Evolutionary conservation across 2,329 filamentous ascomycete genomes (phyloP), one percentile per base, ranked within the genome.

Genomic region (Microdochium nivale): DNA sequence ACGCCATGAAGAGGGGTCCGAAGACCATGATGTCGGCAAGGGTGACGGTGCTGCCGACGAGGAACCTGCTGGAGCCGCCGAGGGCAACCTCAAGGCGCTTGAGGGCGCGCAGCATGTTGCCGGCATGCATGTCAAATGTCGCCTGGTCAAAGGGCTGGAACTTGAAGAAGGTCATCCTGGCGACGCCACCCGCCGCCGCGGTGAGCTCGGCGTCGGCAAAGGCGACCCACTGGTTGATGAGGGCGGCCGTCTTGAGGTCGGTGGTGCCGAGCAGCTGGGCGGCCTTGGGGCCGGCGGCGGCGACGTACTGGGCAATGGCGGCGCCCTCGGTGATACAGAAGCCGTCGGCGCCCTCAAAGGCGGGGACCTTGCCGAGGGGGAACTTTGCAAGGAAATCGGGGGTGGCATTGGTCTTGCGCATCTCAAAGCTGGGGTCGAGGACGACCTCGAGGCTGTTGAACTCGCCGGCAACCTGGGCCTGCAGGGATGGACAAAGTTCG

Each of bases 281-380:
- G 7, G 67, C 65, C 50, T 64, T 62, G 40, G 74, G 71, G 3
- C 76, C 76, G 32, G 65, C 67, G 50, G 69, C 69, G 46, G 74
- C 73, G 40, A 77, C 53, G 61, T 74, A 77, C 43, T 62, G 62
- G n/a, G 66, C 64, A 58, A 79, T 79, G 49, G 76, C 76, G 33
- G 67, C 66, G 33, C 68, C 67, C 55, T 79, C 76, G 53, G 68
- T 59, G 25, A 79, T 49, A 56, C 55, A 62, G 59, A 76, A 70
- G 47, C 75, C 75, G 56, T 77, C 73, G 21, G 72, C 64, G 32
- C 66, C 66, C 58, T 75, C 72, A 50, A 79, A 70, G 43, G 68
- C 69, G 10, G 76, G 76, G 9, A 78, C 70, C 59, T 78, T 79
- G 58, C 75, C 76, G 37, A 75, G 59, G 11, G 76, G 74, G 63